Evolutionary conservation across 1,139 yeast genomes (phyloP), one percentile per base, ranked within the genome.

Genomic region (Debaryomyces udenii): DNA sequence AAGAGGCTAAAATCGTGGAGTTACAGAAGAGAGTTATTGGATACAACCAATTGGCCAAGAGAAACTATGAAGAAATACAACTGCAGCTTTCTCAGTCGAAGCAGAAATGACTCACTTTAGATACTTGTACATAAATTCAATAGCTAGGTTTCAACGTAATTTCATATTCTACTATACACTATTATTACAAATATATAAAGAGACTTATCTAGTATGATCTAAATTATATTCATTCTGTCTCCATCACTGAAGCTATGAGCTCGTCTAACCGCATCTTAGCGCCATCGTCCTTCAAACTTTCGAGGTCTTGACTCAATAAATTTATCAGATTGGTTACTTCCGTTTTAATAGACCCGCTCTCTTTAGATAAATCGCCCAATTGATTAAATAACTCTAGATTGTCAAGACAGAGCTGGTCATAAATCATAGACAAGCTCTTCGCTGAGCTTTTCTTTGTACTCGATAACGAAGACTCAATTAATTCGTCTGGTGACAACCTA

Each of bases 21-120:
- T 70, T 73, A 52, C 67, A 68, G 46, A 70, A 70, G 66, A 68
- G 70, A 57, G 74, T 73, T 31, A 53, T 55, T 26, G 61, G 56
- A 17, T 73, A 73, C 53, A 68, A 71, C 48, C 66, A 60, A 40
- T 53, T 72, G 57, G 76, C 78, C 32, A 67, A 61, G 52, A 60
- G 57, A 53, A 71, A 72, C 53, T 57, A 55, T 41, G 70, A 64
- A 29, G 48, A 50, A 41, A 50, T 62, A 35, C 52, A 59, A 27
- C 22, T 20, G 22, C 35, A 27, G 10, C 37, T 34, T 38, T 16
- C 38, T 16, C 35, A 38, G 30, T 24, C 37, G 9, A 23, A 28
- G 9, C 35, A 30, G 14, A 27, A 33, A n/a, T 31, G 16, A 28
- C 20, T 9, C 10, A 14, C 11, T 20, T 22, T 22, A 34, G 15